A percentile compares a stretch with the other conserved stretches of the same genome.
Conservation (phyloP, 441 rosid genomes). For the Erodium trifolium region DNA sequence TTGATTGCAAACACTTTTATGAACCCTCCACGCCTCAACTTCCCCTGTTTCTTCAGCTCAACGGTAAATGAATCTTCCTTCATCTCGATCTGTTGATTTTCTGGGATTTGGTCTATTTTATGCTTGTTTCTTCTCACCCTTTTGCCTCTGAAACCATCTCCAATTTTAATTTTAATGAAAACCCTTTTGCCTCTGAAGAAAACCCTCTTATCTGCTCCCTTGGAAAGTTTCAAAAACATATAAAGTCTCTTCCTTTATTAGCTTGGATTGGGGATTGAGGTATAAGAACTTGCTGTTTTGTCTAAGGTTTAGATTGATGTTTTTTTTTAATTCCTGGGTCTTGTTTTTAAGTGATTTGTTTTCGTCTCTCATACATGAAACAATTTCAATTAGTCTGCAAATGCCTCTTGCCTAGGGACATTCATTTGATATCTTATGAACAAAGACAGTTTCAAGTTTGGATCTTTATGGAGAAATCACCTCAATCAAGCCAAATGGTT, state of each 20-base stretch:
- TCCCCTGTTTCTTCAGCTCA: neutral
- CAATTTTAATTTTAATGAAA: neutral
- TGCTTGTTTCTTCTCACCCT: neutral
- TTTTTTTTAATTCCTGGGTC: too few relatives aligned
- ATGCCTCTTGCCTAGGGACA: neutral
- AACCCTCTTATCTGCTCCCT: neutral
- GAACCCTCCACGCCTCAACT: constrained; percentile 2
- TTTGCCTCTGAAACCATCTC: neutral
- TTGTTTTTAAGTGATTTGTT: neutral
- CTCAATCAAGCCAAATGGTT: constrained; percentile 2
- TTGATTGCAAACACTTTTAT: neutral
- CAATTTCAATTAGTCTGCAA: neutral
- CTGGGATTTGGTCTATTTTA: neutral
- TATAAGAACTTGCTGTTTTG: too few relatives aligned
- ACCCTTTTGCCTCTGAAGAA: too few relatives aligned
- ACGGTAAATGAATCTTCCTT: neutral
- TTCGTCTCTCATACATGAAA: neutral
- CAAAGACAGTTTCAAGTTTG: neutral
- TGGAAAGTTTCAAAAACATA: neutral
- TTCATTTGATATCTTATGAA: neutral
- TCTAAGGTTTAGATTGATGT: too few relatives aligned
- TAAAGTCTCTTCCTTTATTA: neutral
- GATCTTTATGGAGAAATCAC: neutral
- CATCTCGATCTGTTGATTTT: neutral
- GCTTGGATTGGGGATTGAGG: neutral